phyloP scores from a whole-genome alignment of 306 rosid genomes.

The Arachis hypogaea region DNA sequence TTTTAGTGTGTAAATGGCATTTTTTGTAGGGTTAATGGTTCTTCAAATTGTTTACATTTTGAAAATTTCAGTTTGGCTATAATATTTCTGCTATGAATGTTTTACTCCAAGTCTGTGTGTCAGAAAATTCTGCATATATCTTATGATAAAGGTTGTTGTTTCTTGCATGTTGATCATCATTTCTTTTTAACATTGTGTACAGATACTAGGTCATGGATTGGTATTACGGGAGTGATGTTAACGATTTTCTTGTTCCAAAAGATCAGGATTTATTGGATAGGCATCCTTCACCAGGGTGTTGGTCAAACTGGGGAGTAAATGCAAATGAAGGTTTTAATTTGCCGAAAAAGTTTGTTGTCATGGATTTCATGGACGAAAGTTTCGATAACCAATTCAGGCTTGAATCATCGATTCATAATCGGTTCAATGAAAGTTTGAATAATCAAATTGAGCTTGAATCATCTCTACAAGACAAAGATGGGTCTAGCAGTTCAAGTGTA shows the following conservation, averaged over 20 bases:
- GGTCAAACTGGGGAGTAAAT: constrained; percentile 69
- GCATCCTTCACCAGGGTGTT: constrained; percentile 66
- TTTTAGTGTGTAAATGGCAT: no score
- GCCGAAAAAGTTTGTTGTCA: constrained; percentile 42
- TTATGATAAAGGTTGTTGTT: background rate
- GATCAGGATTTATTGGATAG: constrained; percentile 55
- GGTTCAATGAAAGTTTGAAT: constrained; percentile 41
- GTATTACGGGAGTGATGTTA: constrained; percentile 47
- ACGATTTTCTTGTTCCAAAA: constrained; percentile 57
- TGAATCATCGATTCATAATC: constrained; percentile 50
- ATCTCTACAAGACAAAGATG: constrained; percentile 55
- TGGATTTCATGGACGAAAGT: constrained; percentile 47
- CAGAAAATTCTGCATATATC: background rate
- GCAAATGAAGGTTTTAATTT: constrained; percentile 46
- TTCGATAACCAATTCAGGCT: constrained; percentile 48
- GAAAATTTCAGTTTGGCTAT: background rate
- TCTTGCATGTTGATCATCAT: constrained; percentile 17
- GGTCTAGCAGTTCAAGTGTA: constrained; percentile 55
- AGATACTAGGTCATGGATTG: constrained; percentile 65
- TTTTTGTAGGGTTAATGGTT: background rate
- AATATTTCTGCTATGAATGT: background rate
- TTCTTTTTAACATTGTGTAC: constrained; percentile 18
- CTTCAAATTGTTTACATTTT: constrained; percentile 13
- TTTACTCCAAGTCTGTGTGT: background rate
- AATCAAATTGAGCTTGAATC: constrained; percentile 54